A percentile compares a stretch with the other conserved stretches of the same genome.
Conservation (phyloP, 352 stramenopile species). For the Phytophthora rubi region DNA sequence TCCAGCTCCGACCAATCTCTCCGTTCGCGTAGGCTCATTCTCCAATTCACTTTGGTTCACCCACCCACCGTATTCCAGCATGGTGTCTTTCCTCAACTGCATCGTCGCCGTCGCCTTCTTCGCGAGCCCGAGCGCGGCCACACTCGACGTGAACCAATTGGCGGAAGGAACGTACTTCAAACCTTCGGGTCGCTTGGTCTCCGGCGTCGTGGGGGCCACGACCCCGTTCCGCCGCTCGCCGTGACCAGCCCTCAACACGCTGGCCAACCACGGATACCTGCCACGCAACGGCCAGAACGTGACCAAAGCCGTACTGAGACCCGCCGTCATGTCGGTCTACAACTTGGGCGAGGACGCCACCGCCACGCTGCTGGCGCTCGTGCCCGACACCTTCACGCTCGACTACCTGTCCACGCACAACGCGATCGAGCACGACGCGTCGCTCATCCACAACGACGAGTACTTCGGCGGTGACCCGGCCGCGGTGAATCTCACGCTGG, state of each 20-base stretch:
- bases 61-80: conserved; percentile 2
- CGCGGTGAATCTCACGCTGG: conserved; percentile 39
- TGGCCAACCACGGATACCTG: conserved; percentile 66
- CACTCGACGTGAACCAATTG: conserved; percentile 32
- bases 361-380: conserved; percentile 32
- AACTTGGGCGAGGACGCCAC: conserved; percentile 33
- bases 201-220: conserved; percentile 31
- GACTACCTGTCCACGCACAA: conserved; percentile 48
- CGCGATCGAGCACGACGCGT: conserved; percentile 41
- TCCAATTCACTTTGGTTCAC: conserved; percentile 22
- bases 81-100: conserved; percentile 38
- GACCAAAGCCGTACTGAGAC: conserved; percentile 32
- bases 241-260: conserved; percentile 59
- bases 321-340: conserved; percentile 40
- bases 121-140: conserved; percentile 6
- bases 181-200: conserved; percentile 32
- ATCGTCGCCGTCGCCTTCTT: conserved; percentile 14
- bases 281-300: conserved; percentile 57
- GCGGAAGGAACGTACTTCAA: conserved; percentile 47
- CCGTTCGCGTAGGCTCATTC: conserved; percentile 14
- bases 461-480: conserved; percentile 47
- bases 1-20: conserved; percentile 7
- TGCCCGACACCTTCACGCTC: conserved; percentile 37
- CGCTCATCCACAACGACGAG: conserved; percentile 57
- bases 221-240: conserved; percentile 44